Evolutionary conservation across 2,329 filamentous ascomycete genomes (phyloP), one percentile per base, ranked within the genome.

Genomic region (Penicillium sp.): DNA sequence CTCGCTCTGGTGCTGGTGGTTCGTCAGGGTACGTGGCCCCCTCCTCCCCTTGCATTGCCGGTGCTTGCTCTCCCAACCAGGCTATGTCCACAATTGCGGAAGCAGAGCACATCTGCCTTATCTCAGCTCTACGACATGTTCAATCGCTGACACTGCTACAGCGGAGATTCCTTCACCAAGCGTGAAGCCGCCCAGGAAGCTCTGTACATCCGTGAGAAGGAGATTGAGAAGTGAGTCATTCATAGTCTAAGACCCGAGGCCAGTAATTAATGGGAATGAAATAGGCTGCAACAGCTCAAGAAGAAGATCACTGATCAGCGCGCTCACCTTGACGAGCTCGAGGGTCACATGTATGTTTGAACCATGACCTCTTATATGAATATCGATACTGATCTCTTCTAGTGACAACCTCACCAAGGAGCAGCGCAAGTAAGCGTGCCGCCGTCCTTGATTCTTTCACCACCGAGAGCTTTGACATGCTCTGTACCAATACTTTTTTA

Each of bases 141-240:
- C n/a, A 26, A 52, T 54, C 42, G 51, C 58, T 67, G 51, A 63
- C 46, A 42, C 33, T 24, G 24, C 39, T 29, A 9, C 36, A 43
- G 64, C 62, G 95, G 93, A 65, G 93, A 99, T 71, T 85, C 90
- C 52, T 99, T 96, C 84, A 90, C 87, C 78, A 88, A 87, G 78
- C 90, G 94, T 66, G 94, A 99, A 78, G 84, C 87, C 71, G 93
- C 93, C 63, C 82, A 79, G 71, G 94, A 97, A 79, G 87, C 91
- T 73, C 84, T 84, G 65, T 89, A 88, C 76, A 91, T 99, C 77
- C 85, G 85, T 68, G 80, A 88, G 79, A 89, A 91, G 71, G 94
- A 97, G 83, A 85, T 85, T 78, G 86, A 92, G 79, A 96, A 96
- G 90, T 79, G 68, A 47, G 70, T 66, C 13, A 29, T 6, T 7